A percentile compares a stretch with the other conserved stretches of the same genome.
Conservation (phyloP, 2,329 filamentous ascomycete genomes). For the Pseudonectria foliicola region DNA sequence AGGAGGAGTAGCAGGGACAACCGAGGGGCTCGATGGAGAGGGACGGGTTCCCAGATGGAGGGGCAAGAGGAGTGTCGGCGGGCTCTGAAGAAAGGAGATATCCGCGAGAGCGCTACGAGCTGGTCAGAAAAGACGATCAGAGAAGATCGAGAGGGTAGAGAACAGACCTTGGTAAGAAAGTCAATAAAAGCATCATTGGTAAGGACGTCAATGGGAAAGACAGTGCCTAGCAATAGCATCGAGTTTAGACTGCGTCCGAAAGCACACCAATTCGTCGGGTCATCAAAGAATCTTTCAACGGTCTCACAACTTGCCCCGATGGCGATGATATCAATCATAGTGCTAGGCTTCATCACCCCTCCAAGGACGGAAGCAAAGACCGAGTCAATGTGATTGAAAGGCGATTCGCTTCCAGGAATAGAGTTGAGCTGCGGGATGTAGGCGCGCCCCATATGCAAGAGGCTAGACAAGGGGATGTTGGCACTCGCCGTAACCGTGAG, state of each 20-base stretch:
- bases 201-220: slow-evolving; percentile 32
- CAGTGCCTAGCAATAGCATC: slow-evolving; percentile 44
- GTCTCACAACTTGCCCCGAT: slow-evolving; percentile 59
- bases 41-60: slow-evolving; percentile 40
- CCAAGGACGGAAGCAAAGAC: slow-evolving; percentile 60
- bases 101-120: slow-evolving; percentile 47
- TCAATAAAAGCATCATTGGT: slow-evolving; percentile 36
- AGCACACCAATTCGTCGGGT: slow-evolving; percentile 41
- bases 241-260: slow-evolving; percentile 39
- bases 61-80: slow-evolving; percentile 45
- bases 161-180: slow-evolving; percentile 46
- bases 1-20: slow-evolving; percentile 63
- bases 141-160: not conserved
- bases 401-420: slow-evolving; percentile 51
- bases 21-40: slow-evolving; percentile 42
- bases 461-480: slow-evolving; percentile 53
- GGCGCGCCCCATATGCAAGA: slow-evolving; percentile 49
- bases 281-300: slow-evolving; percentile 51
- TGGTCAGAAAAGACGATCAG: slow-evolving; percentile 9
- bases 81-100: slow-evolving; percentile 51
- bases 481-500: slow-evolving; percentile 53
- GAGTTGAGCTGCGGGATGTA: slow-evolving; percentile 51
- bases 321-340: slow-evolving; percentile 62
- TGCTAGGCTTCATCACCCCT: slow-evolving; percentile 37
- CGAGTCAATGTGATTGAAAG: slow-evolving; percentile 55